Evolutionary conservation across 371 early-diverging fungal genomes (phyloP).

Genomic region (Apophysomyces ossiformis): DNA sequence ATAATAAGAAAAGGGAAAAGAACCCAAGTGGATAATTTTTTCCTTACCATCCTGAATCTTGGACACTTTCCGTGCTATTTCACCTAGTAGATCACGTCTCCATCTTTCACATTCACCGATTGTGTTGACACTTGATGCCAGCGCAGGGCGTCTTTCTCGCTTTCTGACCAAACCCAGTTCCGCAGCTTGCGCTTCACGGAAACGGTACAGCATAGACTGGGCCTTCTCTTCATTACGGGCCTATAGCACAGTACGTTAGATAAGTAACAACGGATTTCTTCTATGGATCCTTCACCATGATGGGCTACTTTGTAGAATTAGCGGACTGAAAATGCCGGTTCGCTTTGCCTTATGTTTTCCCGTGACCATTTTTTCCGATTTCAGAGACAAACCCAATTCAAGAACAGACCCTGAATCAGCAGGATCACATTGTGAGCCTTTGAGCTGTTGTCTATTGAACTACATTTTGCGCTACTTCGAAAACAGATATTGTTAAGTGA

Average conservation of each 20-base stretch:
- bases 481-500: no score
- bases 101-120: slow-evolving; percentile 87
- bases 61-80: slow-evolving; percentile 86
- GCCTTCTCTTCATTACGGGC: slow-evolving; percentile 98
- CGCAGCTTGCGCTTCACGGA: slow-evolving; percentile 91
- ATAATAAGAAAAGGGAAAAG: slow-evolving; percentile 1
- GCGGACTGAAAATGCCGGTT: not conserved
- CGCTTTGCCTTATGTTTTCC: not conserved
- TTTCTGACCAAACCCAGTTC: slow-evolving; percentile 77
- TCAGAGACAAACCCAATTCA: no score
- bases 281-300: not conserved
- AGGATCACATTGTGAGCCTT: no score
- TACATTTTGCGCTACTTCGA: no score
- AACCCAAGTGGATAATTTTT: not conserved
- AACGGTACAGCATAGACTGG: slow-evolving; percentile 97
- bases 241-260: slow-evolving; percentile 36
- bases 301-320: not conserved
- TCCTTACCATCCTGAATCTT: slow-evolving; percentile 88
- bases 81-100: slow-evolving; percentile 87
- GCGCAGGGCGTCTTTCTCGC: slow-evolving; percentile 76
- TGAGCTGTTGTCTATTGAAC: no score
- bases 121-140: slow-evolving; percentile 71
- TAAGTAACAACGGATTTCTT: not conserved
- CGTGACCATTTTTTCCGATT: not conserved
- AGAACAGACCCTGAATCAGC: no score